These are phyloP conservation scores for Nissolia schottii DNA, from an alignment of 306 rosid genomes.

Conservation along the genomic window DNA sequence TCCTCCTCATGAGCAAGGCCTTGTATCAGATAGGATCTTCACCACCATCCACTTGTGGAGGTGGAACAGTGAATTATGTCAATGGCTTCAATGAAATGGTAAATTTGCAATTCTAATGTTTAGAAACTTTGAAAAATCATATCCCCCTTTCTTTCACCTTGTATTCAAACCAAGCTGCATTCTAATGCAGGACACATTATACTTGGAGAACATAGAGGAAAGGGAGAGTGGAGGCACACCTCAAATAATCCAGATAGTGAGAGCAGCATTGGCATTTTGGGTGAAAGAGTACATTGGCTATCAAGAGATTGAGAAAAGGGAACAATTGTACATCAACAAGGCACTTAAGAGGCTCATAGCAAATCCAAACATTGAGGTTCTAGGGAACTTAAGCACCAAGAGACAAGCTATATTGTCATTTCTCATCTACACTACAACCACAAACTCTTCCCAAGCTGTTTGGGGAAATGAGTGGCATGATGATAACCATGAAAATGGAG, in stretches of 20 bases:
- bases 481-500: not conserved
- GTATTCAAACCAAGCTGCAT: not conserved
- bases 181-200: constrained; percentile 66
- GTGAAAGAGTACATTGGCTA: constrained; percentile 66
- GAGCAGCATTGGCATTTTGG: constrained; percentile 90
- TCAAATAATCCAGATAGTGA: constrained; percentile 69
- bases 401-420: constrained; percentile 78
- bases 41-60: constrained; percentile 88
- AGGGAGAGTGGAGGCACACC: constrained; percentile 92
- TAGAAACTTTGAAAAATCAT: not conserved
- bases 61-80: constrained; percentile 74
- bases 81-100: constrained; percentile 72
- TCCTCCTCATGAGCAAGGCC: constrained; percentile 53
- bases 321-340: constrained; percentile 40
- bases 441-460: constrained; percentile 24
- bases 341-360: constrained; percentile 56
- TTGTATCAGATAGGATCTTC: constrained; percentile 48
- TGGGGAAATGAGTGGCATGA: not conserved
- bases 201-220: constrained; percentile 63
- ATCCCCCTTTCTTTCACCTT: not conserved
- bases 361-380: constrained; percentile 49
- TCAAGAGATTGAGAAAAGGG: constrained; percentile 57
- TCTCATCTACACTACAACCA: constrained; percentile 49
- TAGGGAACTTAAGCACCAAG: constrained; percentile 53
- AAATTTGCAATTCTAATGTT: not conserved